These are phyloP conservation scores for Aspergillus ruber DNA, from an alignment of 2,329 filamentous ascomycete species.

Conservation along the genomic window DNA sequence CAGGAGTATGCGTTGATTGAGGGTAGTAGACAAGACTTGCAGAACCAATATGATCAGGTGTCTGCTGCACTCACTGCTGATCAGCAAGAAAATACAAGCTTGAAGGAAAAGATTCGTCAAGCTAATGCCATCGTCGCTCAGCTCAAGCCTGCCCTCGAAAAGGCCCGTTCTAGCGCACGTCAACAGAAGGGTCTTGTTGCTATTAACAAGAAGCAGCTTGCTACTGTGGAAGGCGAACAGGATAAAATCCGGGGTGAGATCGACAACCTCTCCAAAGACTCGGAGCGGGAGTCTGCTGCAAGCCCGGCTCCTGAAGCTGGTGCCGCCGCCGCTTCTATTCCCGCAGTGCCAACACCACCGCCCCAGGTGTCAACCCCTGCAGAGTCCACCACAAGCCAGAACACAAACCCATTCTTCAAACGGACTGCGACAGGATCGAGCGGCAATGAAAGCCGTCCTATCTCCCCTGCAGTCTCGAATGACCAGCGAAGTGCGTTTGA, in stretches of 20 bases:
- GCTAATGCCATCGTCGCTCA: slow-evolving; percentile 77
- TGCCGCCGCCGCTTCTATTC: slow-evolving; percentile 43
- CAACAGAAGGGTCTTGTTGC: slow-evolving; percentile 95
- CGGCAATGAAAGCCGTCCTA: slow-evolving; percentile 36
- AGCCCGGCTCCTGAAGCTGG: slow-evolving; percentile 24
- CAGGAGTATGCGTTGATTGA: slow-evolving; percentile 79
- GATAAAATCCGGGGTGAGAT: slow-evolving; percentile 81
- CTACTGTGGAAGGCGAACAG: slow-evolving; percentile 79
- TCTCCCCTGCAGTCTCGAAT: slow-evolving; percentile 37
- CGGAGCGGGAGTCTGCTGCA: slow-evolving; percentile 50
- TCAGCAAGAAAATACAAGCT: slow-evolving; percentile 74
- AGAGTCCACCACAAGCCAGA: slow-evolving; percentile 55
- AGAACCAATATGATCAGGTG: slow-evolving; percentile 73
- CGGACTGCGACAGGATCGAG: slow-evolving; percentile 44
- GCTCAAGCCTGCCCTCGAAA: slow-evolving; percentile 86
- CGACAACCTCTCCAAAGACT: slow-evolving; percentile 58
- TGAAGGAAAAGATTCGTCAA: slow-evolving; percentile 82
- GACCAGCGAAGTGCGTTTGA: slow-evolving; percentile 68
- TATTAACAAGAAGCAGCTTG: slow-evolving; percentile 97
- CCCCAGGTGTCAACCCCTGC: slow-evolving; percentile 57
- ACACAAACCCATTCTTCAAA: slow-evolving; percentile 93
- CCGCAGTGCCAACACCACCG: slow-evolving; percentile 58
- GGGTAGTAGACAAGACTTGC: slow-evolving; percentile 70
- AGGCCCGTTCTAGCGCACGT: slow-evolving; percentile 81
- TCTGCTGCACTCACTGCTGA: slow-evolving; percentile 71